Evolutionary conservation across 2,329 filamentous ascomycete genomes (phyloP), one percentile per base, ranked within the genome.

Genomic region (Bipolaris gigantea): DNA sequence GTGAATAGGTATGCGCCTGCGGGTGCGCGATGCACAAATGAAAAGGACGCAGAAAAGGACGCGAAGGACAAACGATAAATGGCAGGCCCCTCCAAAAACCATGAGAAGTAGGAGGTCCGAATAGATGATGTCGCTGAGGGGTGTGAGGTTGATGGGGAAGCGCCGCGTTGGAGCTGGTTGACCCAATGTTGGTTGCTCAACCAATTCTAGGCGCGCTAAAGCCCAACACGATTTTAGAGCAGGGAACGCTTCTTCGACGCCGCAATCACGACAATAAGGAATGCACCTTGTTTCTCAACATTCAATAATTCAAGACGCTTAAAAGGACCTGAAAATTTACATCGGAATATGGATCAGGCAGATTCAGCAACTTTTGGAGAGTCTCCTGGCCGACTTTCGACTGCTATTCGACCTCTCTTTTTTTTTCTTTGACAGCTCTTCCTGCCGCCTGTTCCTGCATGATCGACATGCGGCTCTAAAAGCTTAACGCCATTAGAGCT

Each of bases 401-500:
- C 44, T 16, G 38, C 51, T 53, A 42, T 65, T 62, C 46, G 32
- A 58, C 23, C 48, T 46, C 52, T 60, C 55, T 53, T 54, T 50
- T 54, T 50, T 50, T 51, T 44, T 36, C 33, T 57, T 43, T 58
- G 55, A 50, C 48, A 57, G 49, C 59, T 53, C 59, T 64, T 59
- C 59, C 64, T 67, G 68, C 63, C 56, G 61, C 56, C 60, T 62
- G 70, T 71, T 52, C 48, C 53, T 52, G 53, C 69, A 59, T 70
- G 69, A 68, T 65, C 70, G 68, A 64, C 51, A 64, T 71, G 69
- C 66, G 69, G 67, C 69, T 72, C 59, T 64, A 71, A 71, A 70
- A 67, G 69, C 71, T 72, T 70, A 65, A 63, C 33, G 57, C 51
- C 46, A 50, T 59, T 66, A 62, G 59, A 59, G 54, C 51, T 63